Evolutionary conservation across 352 stramenopile species (phyloP), one percentile per base, ranked within the genome.

Genomic region (Plasmopara muralis): DNA sequence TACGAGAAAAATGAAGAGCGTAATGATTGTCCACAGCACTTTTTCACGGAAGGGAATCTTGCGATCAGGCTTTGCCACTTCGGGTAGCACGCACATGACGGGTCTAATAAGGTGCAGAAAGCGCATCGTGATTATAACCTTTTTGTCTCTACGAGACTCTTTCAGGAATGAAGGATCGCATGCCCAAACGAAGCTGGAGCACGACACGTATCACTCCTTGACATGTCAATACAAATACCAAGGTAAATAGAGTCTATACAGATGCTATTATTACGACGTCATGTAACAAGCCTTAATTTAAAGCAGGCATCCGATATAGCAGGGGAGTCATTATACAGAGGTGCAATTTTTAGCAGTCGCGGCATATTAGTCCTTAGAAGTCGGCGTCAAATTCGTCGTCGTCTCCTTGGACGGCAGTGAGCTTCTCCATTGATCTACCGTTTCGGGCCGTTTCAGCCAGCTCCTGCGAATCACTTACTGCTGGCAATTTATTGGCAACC

Each of bases 1-100:
- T 28, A 99, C 97, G 52, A 99, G 83, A 81, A 99, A 99, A 62
- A 99, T 98, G 83, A 99, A 99, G 28, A 99, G 88, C 56, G 96
- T 98, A 72, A 99, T 98, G 41, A 98, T 96, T 12, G 96, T 99
- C 96, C 96, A 99, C 42, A 99, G 74, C 40, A 98, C 89, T 80
- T 99, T 99, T 80, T 99, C 97, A 60, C 96, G 92, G 85, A 99
- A 99, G 40, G 95, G 95, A 72, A 98, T 98, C 89, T 93, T 98
- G 61, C 93, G 91, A 68, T 98, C 95, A 13, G 95, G 95, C 72
- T 91, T 85, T 55, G 92, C 93, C 70, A 99, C 96, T 81, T 98
- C 96, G 54, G 96, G 96, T 68, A 99, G 83, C 68, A 99, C 86
- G 83, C 89, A 97, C 93, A 99, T 98, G 43, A 98, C 95, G 61